Conservation (phyloP, 2,329 filamentous ascomycete genomes). For the Trichophyton schoenleinii region DNA sequence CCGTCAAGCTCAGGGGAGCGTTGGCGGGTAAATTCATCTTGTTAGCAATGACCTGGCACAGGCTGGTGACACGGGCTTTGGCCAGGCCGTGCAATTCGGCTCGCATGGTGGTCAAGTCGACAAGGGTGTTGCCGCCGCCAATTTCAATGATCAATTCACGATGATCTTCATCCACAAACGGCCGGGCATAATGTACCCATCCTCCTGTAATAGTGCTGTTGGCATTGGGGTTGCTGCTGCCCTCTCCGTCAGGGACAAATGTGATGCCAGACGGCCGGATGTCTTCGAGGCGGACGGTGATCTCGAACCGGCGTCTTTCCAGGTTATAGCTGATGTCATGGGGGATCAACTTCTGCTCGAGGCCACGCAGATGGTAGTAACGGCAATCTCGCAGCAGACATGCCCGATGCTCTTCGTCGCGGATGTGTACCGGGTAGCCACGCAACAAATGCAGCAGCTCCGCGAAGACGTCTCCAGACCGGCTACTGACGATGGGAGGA, state of each 20-base stretch:
- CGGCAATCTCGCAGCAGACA: conserved; percentile 72
- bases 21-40: conserved; percentile 58
- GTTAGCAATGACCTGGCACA: conserved; percentile 69
- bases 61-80: conserved; percentile 54
- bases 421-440: conserved; percentile 70
- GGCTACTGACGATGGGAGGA: conserved; percentile 67
- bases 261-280: conserved; percentile 77
- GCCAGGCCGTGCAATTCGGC: conserved; percentile 63
- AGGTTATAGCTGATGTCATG: conserved; percentile 67
- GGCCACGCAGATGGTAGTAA: conserved; percentile 83
- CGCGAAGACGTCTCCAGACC: conserved; percentile 70
- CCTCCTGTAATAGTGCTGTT: conserved; percentile 21
- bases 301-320: conserved; percentile 55
- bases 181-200: conserved; percentile 69
- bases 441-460: conserved; percentile 71
- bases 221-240: conserved; percentile 17
- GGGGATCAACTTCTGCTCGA: conserved; percentile 77
- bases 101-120: conserved; percentile 44
- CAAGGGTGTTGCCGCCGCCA: conserved; percentile 49
- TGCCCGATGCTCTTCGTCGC: conserved; percentile 61
- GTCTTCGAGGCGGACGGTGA: conserved; percentile 67
- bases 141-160: conserved; percentile 72
- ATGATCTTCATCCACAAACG: conserved; percentile 65
- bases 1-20: conserved; percentile 52
- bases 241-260: conserved; percentile 41